Evolutionary conservation across 2,329 filamentous ascomycete species (phyloP), one percentile per base, ranked within the genome.

Genomic region (Pseudocercospora musae): DNA sequence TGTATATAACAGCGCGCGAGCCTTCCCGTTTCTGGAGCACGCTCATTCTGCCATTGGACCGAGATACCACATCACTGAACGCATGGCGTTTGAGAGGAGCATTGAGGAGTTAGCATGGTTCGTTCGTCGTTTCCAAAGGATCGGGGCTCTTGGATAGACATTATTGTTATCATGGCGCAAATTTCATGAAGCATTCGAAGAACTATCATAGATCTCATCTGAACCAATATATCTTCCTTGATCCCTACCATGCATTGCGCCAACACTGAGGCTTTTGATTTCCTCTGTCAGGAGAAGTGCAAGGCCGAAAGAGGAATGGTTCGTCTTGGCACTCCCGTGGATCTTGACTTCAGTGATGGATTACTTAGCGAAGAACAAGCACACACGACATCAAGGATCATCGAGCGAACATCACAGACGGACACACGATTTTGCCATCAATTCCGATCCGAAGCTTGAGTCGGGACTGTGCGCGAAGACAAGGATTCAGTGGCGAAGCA

Each of bases 321-420:
- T 21, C 9, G 10, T 20, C 52, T 37, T 21, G 52, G 25, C 52
- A 29, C 4, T 15, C 29, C 2, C 31, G 31, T 53, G 25, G 15
- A 37, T 20, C 23, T 37, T 29, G 37, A 55, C 52, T 55, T 42
- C 52, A 55, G 52, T 20, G 52, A 55, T 55, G 52, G 42, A 40
- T 56, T 42, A 55, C 40, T 55, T 20, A 49, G 46, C 46, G 23
- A 48, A 13, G 18, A 49, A 50, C 44, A 42, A 25, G 23, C 46
- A 57, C 54, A 20, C 57, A 49, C n/a, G 25, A n/a, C 55, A 48
- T 58, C 54, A 21, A 31, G 31, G 3, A 13, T 15, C 33, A 42
- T 21, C 7, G 23, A 25, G 6, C 23, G 3, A 6, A 25, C 33
- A 50, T 21, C 7, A 20, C 49, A 31, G 18, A 8, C 37, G 37